A percentile compares a stretch with the other conserved stretches of the same genome.
phyloP scores from a whole-genome alignment of 805 yeast species.

The Naumovozyma dairenensis region DNA sequence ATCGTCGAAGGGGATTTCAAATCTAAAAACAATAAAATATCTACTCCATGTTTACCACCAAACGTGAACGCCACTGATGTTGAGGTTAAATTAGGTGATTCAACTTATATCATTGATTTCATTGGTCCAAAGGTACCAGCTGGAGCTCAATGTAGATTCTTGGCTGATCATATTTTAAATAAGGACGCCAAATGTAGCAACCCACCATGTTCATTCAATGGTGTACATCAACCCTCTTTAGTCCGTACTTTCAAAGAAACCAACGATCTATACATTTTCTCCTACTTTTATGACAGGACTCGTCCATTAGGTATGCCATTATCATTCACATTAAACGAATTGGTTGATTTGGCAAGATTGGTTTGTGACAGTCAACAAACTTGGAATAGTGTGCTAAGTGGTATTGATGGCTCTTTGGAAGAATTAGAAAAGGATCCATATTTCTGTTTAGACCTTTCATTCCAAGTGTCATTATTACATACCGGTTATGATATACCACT shows the following conservation, averaged over 20 bases:
- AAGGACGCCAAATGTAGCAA: slow-evolving; percentile 68
- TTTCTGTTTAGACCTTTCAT: slow-evolving; percentile 89
- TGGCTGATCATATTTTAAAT: slow-evolving; percentile 75
- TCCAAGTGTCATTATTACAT: slow-evolving; percentile 81
- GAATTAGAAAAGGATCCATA: slow-evolving; percentile 71
- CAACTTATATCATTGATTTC: slow-evolving; percentile 46
- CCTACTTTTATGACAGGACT: slow-evolving; percentile 92
- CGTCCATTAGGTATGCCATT: slow-evolving; percentile 91
- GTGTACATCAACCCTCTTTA: slow-evolving; percentile 93
- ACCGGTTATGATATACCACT: slow-evolving; percentile 96
- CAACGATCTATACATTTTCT: slow-evolving; percentile 80
- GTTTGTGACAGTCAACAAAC: slow-evolving; percentile 78
- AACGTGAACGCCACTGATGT: slow-evolving; percentile 51
- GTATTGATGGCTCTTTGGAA: slow-evolving; percentile 57
- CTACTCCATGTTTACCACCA: slow-evolving; percentile 91
- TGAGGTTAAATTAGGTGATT: slow-evolving; percentile 45
- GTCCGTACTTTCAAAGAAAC: slow-evolving; percentile 60
- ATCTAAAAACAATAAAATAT: slow-evolving; percentile 40
- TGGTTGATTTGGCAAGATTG: slow-evolving; percentile 65
- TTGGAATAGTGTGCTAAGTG: slow-evolving; percentile 59
- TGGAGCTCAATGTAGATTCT: slow-evolving; percentile 75
- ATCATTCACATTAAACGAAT: slow-evolving; percentile 76
- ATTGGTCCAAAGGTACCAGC: slow-evolving; percentile 54
- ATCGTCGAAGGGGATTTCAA: slow-evolving; percentile 31
- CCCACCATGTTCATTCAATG: slow-evolving; percentile 91